phyloP scores from a whole-genome alignment of 2,329 filamentous ascomycete species.

The Arthrobotrys entomopaga region DNA sequence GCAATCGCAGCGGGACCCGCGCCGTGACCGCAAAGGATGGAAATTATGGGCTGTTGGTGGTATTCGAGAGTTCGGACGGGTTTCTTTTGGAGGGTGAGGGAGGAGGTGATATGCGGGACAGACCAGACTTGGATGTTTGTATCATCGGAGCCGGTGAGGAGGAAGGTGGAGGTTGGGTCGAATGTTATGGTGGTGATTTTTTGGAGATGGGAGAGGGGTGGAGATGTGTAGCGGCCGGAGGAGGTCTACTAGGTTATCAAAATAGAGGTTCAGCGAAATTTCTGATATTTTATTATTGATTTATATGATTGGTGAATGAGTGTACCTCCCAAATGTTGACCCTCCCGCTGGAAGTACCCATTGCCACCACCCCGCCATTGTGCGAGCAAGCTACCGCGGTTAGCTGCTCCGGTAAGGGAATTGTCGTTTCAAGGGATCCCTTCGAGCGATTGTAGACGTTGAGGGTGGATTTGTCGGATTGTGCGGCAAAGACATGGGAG shows the following conservation, averaged over 20 bases:
- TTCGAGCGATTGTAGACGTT: slow-evolving; percentile 88
- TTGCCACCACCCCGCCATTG: slow-evolving; percentile 69
- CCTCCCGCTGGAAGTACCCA: slow-evolving; percentile 86
- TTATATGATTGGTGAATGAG: slow-evolving; percentile 46
- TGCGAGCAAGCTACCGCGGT: slow-evolving; percentile 77
- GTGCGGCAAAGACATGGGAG: slow-evolving; percentile 88
- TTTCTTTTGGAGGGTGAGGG: slow-evolving; percentile 68
- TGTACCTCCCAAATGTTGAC: slow-evolving; percentile 91
- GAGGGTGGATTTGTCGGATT: slow-evolving; percentile 88
- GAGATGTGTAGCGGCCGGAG: slow-evolving; percentile 80
- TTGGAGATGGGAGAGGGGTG: slow-evolving; percentile 81
- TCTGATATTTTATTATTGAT: slow-evolving; percentile 16
- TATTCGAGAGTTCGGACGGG: slow-evolving; percentile 81
- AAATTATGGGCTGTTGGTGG: slow-evolving; percentile 78
- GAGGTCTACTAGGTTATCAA: slow-evolving; percentile 67
- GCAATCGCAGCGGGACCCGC: slow-evolving; percentile 73
- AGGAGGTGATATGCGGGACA: slow-evolving; percentile 75
- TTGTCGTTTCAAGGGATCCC: slow-evolving; percentile 85
- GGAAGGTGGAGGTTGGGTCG: slow-evolving; percentile 75
- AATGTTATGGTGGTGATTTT: slow-evolving; percentile 79
- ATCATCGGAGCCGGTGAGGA: slow-evolving; percentile 83
- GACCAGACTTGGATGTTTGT: slow-evolving; percentile 95
- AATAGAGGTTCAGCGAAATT: background rate
- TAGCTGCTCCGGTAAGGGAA: slow-evolving; percentile 88
- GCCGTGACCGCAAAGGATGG: slow-evolving; percentile 64